Evolutionary conservation across 2,329 filamentous ascomycete species (phyloP).

Genomic region (Phialemoniopsis sp.): DNA sequence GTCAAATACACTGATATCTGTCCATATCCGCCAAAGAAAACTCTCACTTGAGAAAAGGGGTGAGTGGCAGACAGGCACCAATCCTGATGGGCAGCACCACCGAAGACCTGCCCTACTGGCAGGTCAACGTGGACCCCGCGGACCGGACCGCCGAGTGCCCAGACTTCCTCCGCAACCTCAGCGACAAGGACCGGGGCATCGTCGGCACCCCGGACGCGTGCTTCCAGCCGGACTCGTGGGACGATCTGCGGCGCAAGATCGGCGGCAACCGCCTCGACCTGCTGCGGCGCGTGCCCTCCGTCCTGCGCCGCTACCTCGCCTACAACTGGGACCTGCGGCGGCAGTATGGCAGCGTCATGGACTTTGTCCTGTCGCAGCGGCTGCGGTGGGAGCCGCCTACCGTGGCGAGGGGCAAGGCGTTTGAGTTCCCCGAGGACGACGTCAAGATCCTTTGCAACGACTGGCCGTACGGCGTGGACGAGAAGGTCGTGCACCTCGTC

Average conservation of each 20-base stretch:
- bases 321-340: conserved; percentile 62
- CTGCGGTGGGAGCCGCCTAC: conserved; percentile 61
- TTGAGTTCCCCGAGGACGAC: conserved; percentile 45
- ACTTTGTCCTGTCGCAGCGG: conserved; percentile 68
- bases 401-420: conserved; percentile 26
- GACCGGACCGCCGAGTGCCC: conserved; percentile 67
- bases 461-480: conserved; percentile 88
- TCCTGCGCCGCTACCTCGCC: conserved; percentile 72
- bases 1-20: too few species aligned
- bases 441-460: conserved; percentile 80
- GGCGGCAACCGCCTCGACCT: conserved; percentile 63
- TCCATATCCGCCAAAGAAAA: too few species aligned
- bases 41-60: too few species aligned
- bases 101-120: conserved; percentile 64
- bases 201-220: conserved; percentile 66
- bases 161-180: conserved; percentile 59
- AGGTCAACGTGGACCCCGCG: conserved; percentile 67
- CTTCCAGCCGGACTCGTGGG: conserved; percentile 65
- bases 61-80: too few species aligned
- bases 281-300: conserved; percentile 73
- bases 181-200: conserved; percentile 65
- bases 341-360: conserved; percentile 71
- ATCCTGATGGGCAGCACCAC: too few species aligned
- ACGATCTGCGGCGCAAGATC: conserved; percentile 60
- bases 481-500: conserved; percentile 75